Conservation (phyloP, 495 filamentous ascomycete genomes). For the Podospora tetraspora region DNA sequence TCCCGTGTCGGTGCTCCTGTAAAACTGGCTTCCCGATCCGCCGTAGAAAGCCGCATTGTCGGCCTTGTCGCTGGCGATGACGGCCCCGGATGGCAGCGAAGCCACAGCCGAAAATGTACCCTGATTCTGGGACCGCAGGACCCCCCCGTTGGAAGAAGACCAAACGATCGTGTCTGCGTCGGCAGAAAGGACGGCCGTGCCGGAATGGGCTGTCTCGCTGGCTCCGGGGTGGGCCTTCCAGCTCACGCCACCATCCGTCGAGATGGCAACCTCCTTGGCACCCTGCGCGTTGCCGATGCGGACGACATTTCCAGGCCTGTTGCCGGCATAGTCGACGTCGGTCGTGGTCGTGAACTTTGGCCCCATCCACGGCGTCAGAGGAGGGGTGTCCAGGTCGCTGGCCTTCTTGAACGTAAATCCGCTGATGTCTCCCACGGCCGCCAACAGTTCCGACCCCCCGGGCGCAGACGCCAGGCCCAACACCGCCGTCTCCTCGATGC, state of each 20-base stretch:
- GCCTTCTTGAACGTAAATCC: conserved; percentile 47
- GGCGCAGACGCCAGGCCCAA: conserved; percentile 48
- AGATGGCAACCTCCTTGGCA: conserved; percentile 39
- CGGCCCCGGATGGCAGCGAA: conserved; percentile 39
- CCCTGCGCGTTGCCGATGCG: conserved; percentile 48
- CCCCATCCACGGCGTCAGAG: conserved; percentile 43
- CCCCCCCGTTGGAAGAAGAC: conserved; percentile 37
- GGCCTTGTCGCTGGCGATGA: conserved; percentile 49
- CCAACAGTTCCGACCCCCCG: conserved; percentile 50
- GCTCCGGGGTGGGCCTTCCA: conserved; percentile 48
- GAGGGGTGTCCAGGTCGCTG: conserved; percentile 42
- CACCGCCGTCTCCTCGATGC: conserved; percentile 56
- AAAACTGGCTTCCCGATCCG: conserved; percentile 41
- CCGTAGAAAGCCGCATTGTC: conserved; percentile 51
- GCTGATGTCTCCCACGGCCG: conserved; percentile 54
- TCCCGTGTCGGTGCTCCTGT: conserved; percentile 43
- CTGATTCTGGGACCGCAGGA: conserved; percentile 39
- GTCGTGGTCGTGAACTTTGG: conserved; percentile 47
- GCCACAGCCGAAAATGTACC: conserved; percentile 41
- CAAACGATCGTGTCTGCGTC: conserved; percentile 49
- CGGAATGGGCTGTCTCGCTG: conserved; percentile 36
- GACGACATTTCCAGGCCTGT: conserved; percentile 47
- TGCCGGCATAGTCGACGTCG: conserved; percentile 54
- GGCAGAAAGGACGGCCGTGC: conserved; percentile 49
- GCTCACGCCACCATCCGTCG: conserved; percentile 38